Base-by-base conservation (phyloP, 768 basidiomycete species). In the Trametes cinnabarina region DNA sequence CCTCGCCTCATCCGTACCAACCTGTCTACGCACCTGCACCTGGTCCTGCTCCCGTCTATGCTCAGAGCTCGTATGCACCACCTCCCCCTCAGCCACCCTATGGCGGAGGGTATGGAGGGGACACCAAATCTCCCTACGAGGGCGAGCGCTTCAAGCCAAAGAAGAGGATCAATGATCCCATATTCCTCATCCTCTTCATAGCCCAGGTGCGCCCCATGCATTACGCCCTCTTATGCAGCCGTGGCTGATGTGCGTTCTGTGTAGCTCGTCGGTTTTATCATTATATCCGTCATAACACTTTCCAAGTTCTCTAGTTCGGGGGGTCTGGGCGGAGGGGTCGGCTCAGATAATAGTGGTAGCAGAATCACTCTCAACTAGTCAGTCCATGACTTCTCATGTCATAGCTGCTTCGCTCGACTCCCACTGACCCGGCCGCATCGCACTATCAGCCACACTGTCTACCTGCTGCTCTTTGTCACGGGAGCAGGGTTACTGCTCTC, bases 301-400 rank as follows among this genome's bases (percentile, higher is more conserved):
- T 73, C 77, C 30, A 76, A 81, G 19, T 93, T 86, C 81, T 5
- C 85, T 35, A 76, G 78, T 7, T 68, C 78, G 55, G 85, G 83
- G 32, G 91, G 91, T 0, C 74, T 88, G 3, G 87, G 87, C 6
- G 91, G 90, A 41, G 88, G 90, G 6, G 71, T 91, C 17, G 90
- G 84, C 15, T 78, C 63, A 2, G 74, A 67, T 8, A 65, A 77
- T 17, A 76, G 77, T 4, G 90, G 90, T 9, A 81, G 76, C 5
- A 60, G 73, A 19, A 74, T 89, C 3, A 88, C 88, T 1, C 74
- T 92, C 51, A 85, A 93, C 72, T 75, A 78, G 87, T 85, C 58
- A 49, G 81, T 73, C 14, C 17, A 32, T 14, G 5, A n/a, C n/a
- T 12, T 3, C n/a, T 37, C 11, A 25, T 34, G n/a, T 22, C 43